Evolutionary conservation across 108 stramenopile species (phyloP).

Genomic region (Discostella stelligeroides): DNA sequence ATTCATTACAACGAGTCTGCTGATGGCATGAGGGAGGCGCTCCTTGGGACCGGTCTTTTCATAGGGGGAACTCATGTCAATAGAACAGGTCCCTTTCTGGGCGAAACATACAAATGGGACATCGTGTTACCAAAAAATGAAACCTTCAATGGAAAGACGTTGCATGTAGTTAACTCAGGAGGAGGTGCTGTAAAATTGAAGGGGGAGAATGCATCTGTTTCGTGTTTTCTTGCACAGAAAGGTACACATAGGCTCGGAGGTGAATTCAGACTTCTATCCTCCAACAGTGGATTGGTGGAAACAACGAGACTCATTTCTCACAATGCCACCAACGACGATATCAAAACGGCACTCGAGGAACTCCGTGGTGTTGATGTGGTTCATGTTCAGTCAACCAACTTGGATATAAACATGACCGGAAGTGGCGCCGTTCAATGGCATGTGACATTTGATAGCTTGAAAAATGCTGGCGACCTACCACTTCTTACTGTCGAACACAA

Average conservation of each 20-base stretch:
- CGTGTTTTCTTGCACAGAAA: conserved; percentile 13
- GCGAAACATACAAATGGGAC: conserved; percentile 42
- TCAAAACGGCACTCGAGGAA: conserved; percentile 30
- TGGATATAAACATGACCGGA: conserved; percentile 27
- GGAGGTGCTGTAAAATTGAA: conserved; percentile 31
- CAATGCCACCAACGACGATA: conserved; percentile 42
- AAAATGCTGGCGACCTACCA: conserved; percentile 53
- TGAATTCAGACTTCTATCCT: conserved; percentile 23
- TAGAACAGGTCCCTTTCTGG: conserved; percentile 20
- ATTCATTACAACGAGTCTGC: conserved; percentile 42
- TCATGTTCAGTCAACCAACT: conserved; percentile 28
- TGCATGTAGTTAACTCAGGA: conserved; percentile 27
- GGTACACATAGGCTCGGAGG: conserved; percentile 23
- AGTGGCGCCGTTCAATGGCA: conserved; percentile 45
- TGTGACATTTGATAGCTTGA: conserved; percentile 47
- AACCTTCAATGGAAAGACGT: conserved; percentile 31
- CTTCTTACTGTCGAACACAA: conserved; percentile 25
- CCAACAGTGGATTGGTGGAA: conserved; percentile 19
- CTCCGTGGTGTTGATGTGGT: conserved; percentile 26
- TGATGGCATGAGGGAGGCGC: conserved; percentile 41
- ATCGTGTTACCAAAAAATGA: conserved; percentile 34
- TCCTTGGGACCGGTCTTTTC: conserved; percentile 29
- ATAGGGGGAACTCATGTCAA: conserved; percentile 36
- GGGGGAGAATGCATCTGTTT: conserved; percentile 28
- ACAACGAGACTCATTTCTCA: conserved; percentile 29